These are phyloP conservation scores for Coemansia javaensis DNA, from an alignment of 192 early-diverging fungal species.

Conservation along the genomic window DNA sequence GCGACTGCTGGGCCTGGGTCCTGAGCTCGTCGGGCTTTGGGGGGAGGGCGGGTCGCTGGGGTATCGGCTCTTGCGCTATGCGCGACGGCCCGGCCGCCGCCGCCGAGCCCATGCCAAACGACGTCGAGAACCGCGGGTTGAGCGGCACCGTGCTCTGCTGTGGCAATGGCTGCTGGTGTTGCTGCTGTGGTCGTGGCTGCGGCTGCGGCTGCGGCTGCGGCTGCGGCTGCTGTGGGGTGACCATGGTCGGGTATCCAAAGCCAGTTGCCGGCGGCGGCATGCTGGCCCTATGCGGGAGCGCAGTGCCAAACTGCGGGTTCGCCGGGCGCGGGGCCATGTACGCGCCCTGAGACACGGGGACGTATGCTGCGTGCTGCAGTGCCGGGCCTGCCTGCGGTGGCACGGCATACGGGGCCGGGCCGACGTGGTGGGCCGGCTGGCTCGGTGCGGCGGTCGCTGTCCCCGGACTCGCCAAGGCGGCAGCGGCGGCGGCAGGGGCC, in stretches of 20 bases:
- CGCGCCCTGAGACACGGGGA: neutral
- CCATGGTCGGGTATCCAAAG: slow-evolving; percentile 3
- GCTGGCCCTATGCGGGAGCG: neutral
- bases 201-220: slow-evolving; percentile 6
- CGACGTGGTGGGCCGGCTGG: neutral
- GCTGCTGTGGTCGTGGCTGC: neutral
- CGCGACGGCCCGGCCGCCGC: neutral
- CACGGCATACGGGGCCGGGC: neutral
- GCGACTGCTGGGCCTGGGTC: slow-evolving; percentile 1
- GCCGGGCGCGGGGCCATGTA: neutral
- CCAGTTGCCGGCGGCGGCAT: neutral
- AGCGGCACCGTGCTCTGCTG: no score
- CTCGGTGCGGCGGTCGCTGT: neutral
- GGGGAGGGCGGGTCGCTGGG: slow-evolving; percentile 19
- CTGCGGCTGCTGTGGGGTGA: slow-evolving; percentile 5
- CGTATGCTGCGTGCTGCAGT: neutral
- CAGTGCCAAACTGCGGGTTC: slow-evolving; percentile 2
- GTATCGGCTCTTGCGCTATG: neutral
- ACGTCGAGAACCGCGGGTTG: slow-evolving; percentile 9
- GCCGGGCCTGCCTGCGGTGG: neutral
- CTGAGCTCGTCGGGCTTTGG: slow-evolving; percentile 46
- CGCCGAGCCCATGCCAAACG: slow-evolving; percentile 12
- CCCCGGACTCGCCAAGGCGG: neutral
- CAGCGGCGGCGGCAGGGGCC: no score
- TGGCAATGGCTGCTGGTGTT: slow-evolving; percentile 4